Evolutionary conservation across 2,329 filamentous ascomycete genomes (phyloP), one percentile per base, ranked within the genome.

Genomic region (Aspergillus hiratsukae): DNA sequence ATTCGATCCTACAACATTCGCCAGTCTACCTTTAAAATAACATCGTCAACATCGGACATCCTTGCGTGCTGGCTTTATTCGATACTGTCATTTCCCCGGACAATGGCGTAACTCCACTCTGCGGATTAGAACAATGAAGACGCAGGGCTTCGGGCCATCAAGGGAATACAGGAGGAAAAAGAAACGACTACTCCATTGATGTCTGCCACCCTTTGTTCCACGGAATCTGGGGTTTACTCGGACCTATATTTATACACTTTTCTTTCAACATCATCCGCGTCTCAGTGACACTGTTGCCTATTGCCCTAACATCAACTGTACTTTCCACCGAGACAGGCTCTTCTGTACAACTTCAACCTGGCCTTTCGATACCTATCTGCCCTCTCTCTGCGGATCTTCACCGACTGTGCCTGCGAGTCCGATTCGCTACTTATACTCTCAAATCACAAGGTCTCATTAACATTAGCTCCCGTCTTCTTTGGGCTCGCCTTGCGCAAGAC

Each of bases 61-160:
- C 53, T 56, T 58, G 48, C 55, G 46, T 57, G 29, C 56, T 56
- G 43, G 21, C 40, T 31, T 50, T 46, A 61, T 17, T 17, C 10
- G 21, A 46, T 62, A 57, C 56, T 62, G 59, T 53, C 61, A 60
- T 65, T 49, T 35, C 48, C 19, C 45, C 49, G 17, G 25, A 50
- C 60, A 62, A 65, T 65, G 63, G 63, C 63, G 60, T 65, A 64
- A 63, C 56, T 46, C 43, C 10, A 50, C 41, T 46, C 37, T 45
- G 56, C 25, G 43, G 28, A 55, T 48, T 43, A 58, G 37, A 46
- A 62, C 57, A 58, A 64, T 62, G 62, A 63, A 27, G 46, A 43
- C 40, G 53, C 56, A 56, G 51, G 48, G 55, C 55, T 56, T 46
- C 54, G 52, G 55, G 51, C 52, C 51, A 23, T 56, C 55, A 56